Base-by-base conservation (phyloP, 257 asterid genomes). In the Perilla frutescens region DNA sequence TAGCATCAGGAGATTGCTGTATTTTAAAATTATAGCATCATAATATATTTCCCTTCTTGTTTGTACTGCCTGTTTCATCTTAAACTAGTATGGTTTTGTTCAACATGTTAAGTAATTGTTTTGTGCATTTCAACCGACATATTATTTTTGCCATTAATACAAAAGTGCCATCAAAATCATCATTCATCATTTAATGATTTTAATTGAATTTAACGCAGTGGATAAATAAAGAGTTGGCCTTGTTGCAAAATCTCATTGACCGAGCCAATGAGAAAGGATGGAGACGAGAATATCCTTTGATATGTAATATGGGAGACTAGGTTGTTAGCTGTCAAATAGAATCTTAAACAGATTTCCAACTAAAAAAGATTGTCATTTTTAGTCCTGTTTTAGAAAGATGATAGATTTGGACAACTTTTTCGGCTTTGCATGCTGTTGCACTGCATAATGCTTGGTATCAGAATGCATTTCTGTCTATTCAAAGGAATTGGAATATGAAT, bases 211-310 rank as follows among this genome's bases (percentile, higher is more conserved):
- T 43, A 45, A 75, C 39, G 76, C 89, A 94, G 98, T 63, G 90
- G 90, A 90, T 94, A 88, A 63, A 20, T 43, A 84, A 81, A 82
- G 91, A 94, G 78, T 84, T 91, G 85, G 62, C 34, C 57, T 49
- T 76, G 77, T 63, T 90, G 90, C 76, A 67, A 62, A 65, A 36
- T 13, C 88, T 50, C 73, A 86, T 84, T 32, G 88, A 86, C 10
- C 85, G 40, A 10, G 93, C 96, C 76, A 87, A 88, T 76, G 98
- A 88, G 81, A 89, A 91, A 87, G 98, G 98, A 68, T 81, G 95
- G 89, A 90, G 94, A 75, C 70, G 80, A 3, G 84, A 88, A 91
- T 93, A 93, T 93, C 98, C 98, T 87, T 91, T 80, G n/a, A 11
- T 43, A 50, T 48, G 63, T 79, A 63, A 31, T 60, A 48, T 70